A percentile compares a stretch with the other conserved stretches of the same genome.
phyloP scores from a whole-genome alignment of 1,284 basidiomycete species.

The Tilletia walkeri region DNA sequence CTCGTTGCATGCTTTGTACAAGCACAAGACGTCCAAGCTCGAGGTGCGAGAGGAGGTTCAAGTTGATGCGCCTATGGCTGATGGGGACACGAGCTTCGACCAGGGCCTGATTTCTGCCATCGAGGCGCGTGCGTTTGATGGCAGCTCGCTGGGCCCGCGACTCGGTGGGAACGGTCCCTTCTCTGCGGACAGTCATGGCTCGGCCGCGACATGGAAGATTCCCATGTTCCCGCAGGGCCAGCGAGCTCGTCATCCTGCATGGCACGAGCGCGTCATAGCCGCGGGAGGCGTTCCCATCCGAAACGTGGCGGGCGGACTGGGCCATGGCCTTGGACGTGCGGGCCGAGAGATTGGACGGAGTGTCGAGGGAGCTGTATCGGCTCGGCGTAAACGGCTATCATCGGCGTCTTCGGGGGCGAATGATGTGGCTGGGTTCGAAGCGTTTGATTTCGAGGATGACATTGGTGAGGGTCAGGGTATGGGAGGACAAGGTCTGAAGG shows the following conservation, averaged over 20 bases:
- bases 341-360: slow-evolving; percentile 35
- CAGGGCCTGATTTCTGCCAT: slow-evolving; percentile 29
- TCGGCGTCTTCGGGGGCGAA: slow-evolving; percentile 67
- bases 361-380: slow-evolving; percentile 15
- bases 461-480: slow-evolving; percentile 62
- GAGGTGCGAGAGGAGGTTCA: slow-evolving; percentile 30
- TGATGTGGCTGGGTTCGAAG: slow-evolving; percentile 80
- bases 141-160: too few relatives aligned
- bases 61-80: slow-evolving; percentile 24
- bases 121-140: slow-evolving; percentile 24
- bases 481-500: slow-evolving; percentile 68
- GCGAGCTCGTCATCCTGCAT: slow-evolving; percentile 28
- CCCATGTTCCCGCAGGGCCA: slow-evolving; percentile 37
- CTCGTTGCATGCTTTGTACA: slow-evolving; percentile 24
- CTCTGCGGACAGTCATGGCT: slow-evolving; percentile 18
- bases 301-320: slow-evolving; percentile 32
- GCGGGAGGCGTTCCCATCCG: slow-evolving; percentile 36
- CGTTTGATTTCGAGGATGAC: slow-evolving; percentile 57
- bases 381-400: slow-evolving; percentile 70
- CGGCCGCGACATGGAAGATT: slow-evolving; percentile 26
- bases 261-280: slow-evolving; percentile 19
- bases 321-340: slow-evolving; percentile 31
- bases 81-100: slow-evolving; percentile 22
- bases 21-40: slow-evolving; percentile 14
- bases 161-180: too few relatives aligned